A percentile compares a stretch with the other conserved stretches of the same genome.
Conservation (phyloP, 805 yeast species). For the Torulaspora maleeae region DNA sequence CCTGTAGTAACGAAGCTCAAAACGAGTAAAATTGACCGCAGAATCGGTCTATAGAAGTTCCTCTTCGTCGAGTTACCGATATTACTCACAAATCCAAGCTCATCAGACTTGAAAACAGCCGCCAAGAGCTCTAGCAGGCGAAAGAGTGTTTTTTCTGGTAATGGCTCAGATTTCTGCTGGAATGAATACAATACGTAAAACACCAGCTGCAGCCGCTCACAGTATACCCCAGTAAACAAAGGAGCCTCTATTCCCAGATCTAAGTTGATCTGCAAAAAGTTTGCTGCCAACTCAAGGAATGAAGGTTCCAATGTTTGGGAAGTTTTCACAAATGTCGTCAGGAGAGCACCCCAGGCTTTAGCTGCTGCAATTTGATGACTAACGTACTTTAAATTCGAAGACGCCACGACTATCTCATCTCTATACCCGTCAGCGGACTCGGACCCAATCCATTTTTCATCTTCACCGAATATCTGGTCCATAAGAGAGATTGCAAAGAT, state of each 20-base stretch:
- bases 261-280: conserved; percentile 48
- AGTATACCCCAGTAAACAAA: conserved; percentile 47
- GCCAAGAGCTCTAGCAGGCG: conserved; percentile 22
- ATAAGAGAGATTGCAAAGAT: conserved; percentile 58
- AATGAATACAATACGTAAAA: conserved; percentile 41
- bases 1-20: conserved; percentile 43
- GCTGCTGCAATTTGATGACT: conserved; percentile 66
- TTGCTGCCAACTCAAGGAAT: conserved; percentile 40
- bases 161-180: conserved; percentile 20
- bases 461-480: conserved; percentile 50
- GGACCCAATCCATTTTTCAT: conserved; percentile 42
- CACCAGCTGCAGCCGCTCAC: conserved; percentile 64
- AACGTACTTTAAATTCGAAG: conserved; percentile 58
- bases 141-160: conserved; percentile 29
- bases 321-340: conserved; percentile 56
- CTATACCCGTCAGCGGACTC: conserved; percentile 36
- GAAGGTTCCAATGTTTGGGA: conserved; percentile 32
- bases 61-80: conserved; percentile 37
- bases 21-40: conserved; percentile 51
- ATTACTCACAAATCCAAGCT: conserved; percentile 45
- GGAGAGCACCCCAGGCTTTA: conserved; percentile 71
- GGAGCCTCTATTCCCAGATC: conserved; percentile 50
- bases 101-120: conserved; percentile 43
- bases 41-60: conserved; percentile 52
- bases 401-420: conserved; percentile 50